Conservation (phyloP, 495 filamentous ascomycete species). For the Cairneyella variabilis region DNA sequence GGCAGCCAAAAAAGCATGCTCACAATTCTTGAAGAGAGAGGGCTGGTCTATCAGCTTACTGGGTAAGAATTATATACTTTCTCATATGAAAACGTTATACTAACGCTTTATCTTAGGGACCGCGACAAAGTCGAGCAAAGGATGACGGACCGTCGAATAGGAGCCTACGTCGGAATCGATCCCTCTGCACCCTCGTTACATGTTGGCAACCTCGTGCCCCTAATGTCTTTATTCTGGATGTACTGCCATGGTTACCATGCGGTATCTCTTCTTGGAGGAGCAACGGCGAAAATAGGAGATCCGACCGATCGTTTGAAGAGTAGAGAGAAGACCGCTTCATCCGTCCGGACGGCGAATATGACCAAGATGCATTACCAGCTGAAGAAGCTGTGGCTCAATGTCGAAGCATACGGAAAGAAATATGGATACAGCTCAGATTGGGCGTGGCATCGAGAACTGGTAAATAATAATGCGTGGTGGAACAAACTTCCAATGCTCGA, state of each 20-base stretch:
- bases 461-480: constrained; percentile 82
- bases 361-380: constrained; percentile 76
- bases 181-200: constrained; percentile 90
- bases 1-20: constrained; percentile 63
- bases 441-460: constrained; percentile 59
- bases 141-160: constrained; percentile 65
- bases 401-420: constrained; percentile 55
- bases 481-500: constrained; percentile 64
- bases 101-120: constrained; percentile 37
- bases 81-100: background rate
- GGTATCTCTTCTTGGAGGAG: constrained; percentile 75
- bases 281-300: constrained; percentile 84
- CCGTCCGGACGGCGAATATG: constrained; percentile 63
- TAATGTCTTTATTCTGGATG: constrained; percentile 94
- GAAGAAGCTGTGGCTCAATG: constrained; percentile 70
- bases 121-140: constrained; percentile 65
- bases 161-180: constrained; percentile 87
- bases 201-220: constrained; percentile 84
- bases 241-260: constrained; percentile 77
- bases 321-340: constrained; percentile 52
- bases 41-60: constrained; percentile 73
- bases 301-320: constrained; percentile 72
- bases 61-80: constrained; percentile 57
- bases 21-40: constrained; percentile 72
- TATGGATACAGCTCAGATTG: constrained; percentile 59